Percentiles rank a stretch among this genome's conserved stretches.
Conservation (phyloP, 306 rosid species). For the Purshia tridentata region DNA sequence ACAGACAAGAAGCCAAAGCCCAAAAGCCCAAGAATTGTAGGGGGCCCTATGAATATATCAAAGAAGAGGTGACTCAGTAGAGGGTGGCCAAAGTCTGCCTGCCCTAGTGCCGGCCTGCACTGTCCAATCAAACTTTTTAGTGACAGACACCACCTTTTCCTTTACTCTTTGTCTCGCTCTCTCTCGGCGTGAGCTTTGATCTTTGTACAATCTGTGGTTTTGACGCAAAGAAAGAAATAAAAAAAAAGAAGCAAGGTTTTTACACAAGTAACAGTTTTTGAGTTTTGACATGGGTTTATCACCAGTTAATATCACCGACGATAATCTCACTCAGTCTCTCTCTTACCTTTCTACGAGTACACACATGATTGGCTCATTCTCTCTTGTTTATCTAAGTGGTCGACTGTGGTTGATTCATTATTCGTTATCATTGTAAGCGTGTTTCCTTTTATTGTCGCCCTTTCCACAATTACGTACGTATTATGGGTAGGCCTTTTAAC, state of each 20-base stretch:
- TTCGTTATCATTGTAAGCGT: conserved; percentile 15
- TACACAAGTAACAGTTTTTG: conserved; percentile 11
- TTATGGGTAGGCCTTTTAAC: not conserved
- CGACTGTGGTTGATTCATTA: conserved; percentile 12
- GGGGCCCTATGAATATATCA: not conserved
- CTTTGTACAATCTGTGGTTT: conserved; percentile 1
- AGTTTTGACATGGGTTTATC: too few species aligned
- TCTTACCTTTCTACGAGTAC: not conserved
- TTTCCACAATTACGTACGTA: not conserved
- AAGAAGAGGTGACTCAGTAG: conserved; percentile 1
- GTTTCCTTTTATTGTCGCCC: not conserved
- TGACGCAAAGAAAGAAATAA: not conserved
- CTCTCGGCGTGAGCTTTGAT: conserved; percentile 6
- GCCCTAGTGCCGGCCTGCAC: conserved; percentile 45
- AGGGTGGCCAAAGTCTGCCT: conserved; percentile 29
- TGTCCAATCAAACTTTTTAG: conserved; percentile 37
- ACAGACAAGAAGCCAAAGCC: not conserved
- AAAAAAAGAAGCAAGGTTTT: not conserved
- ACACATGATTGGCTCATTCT: not conserved
- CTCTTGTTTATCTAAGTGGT: not conserved
- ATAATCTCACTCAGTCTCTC: not conserved
- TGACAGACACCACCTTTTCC: conserved; percentile 32
- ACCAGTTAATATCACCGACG: conserved; percentile 16
- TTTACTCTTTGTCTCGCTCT: not conserved
- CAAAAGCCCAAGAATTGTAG: not conserved